Evolutionary conservation across 129 eudicot species (phyloP).

Genomic region (Silybum marianum): DNA sequence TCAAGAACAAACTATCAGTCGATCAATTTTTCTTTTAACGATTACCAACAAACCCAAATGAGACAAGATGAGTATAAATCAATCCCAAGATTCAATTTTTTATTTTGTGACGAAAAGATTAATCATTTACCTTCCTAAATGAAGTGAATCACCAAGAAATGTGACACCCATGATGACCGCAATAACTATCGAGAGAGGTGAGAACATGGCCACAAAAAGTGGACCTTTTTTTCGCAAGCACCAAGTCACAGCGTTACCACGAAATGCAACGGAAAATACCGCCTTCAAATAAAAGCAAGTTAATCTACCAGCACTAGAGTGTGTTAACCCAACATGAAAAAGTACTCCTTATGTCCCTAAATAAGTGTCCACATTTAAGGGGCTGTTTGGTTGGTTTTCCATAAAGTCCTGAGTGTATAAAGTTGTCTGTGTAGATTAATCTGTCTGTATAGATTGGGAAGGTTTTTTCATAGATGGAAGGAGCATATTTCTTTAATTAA

Average conservation of each 20-base stretch:
- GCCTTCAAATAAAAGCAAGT: conserved; percentile 16
- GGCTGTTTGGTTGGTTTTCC: too few species aligned
- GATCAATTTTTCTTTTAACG: background rate
- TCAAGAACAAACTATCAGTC: background rate
- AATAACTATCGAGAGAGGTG: conserved; percentile 17
- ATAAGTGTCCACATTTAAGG: too few species aligned
- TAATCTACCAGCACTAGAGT: background rate
- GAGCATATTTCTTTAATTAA: too few species aligned
- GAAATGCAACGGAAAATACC: background rate
- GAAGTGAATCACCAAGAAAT: conserved; percentile 25
- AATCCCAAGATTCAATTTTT: background rate
- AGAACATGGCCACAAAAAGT: conserved; percentile 30
- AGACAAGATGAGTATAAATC: background rate
- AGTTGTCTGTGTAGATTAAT: too few species aligned
- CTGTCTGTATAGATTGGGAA: too few species aligned
- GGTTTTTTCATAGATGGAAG: too few species aligned
- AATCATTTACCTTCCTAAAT: conserved; percentile 18
- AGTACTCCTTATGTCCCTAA: background rate
- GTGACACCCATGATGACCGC: conserved; percentile 19
- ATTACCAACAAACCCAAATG: background rate
- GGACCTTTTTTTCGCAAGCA: conserved; percentile 36
- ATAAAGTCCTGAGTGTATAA: too few species aligned
- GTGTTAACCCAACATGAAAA: background rate
- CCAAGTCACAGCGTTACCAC: conserved; percentile 17
- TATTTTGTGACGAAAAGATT: background rate